Conservation (phyloP, 371 early-diverging fungal genomes). For the Phascolomyces articulosus region DNA sequence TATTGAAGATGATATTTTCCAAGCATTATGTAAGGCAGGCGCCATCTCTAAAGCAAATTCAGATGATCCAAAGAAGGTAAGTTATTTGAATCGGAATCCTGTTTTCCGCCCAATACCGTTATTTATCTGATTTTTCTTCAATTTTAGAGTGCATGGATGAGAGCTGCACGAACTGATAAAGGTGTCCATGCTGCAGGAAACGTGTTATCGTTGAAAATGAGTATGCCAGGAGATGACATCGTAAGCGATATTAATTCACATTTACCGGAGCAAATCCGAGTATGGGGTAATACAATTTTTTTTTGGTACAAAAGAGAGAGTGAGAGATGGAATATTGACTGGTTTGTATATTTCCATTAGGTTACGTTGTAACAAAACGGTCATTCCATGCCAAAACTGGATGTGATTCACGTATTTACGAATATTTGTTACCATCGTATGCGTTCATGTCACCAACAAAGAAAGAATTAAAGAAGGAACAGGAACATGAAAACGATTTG, state of each 20-base stretch:
- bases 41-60: conserved; percentile 84
- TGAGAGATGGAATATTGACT: not conserved
- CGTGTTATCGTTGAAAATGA: conserved; percentile 92
- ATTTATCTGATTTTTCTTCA: too few relatives aligned
- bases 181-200: conserved; percentile 99
- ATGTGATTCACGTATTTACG: conserved; percentile 96
- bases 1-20: conserved; percentile 83
- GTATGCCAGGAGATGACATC: conserved; percentile 56
- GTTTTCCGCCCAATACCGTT: too few relatives aligned
- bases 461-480: conserved; percentile 24
- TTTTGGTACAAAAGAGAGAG: not conserved
- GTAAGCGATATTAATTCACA: conserved; percentile 74
- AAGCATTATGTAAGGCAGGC: conserved; percentile 73
- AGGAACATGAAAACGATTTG: conserved; percentile 22
- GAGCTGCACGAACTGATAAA: conserved; percentile 99
- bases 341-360: conserved; percentile 26
- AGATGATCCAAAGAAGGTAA: conserved; percentile 76
- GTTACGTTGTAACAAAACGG: conserved; percentile 71
- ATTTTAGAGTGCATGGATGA: conserved; percentile 50
- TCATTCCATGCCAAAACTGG: conserved; percentile 92
- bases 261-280: conserved; percentile 82
- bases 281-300: conserved; percentile 69
- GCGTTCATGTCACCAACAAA: conserved; percentile 61
- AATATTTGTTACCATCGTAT: conserved; percentile 97
- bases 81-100: conserved; percentile 4